Percentiles rank a stretch among this genome's conserved stretches.
phyloP scores from a whole-genome alignment of 441 rosid species.

The Gossypium lobatum region DNA sequence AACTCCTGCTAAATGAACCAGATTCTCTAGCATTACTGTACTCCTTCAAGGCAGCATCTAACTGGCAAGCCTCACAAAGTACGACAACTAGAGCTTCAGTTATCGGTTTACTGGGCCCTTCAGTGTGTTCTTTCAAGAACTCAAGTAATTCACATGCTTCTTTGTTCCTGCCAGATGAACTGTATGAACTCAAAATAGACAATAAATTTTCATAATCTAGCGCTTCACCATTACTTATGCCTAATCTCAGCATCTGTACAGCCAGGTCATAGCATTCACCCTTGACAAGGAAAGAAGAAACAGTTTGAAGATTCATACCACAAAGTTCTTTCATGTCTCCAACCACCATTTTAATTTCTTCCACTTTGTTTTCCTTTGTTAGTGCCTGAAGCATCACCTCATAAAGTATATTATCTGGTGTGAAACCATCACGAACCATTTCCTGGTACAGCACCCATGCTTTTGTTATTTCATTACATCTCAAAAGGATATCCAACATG shows the following conservation, averaged over 20 bases:
- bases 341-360: constrained; percentile 53
- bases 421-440: constrained; percentile 59
- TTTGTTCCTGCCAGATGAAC: constrained; percentile 65
- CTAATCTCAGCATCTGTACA: constrained; percentile 57
- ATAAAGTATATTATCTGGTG: constrained; percentile 52
- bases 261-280: constrained; percentile 84
- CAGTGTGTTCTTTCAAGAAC: constrained; percentile 50
- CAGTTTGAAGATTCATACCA: constrained; percentile 55
- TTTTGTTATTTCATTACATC: constrained; percentile 54
- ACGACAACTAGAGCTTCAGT: constrained; percentile 62
- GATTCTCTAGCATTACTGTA: constrained; percentile 41
- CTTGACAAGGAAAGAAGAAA: constrained; percentile 73
- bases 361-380: constrained; percentile 44
- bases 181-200: constrained; percentile 67
- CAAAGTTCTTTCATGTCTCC: constrained; percentile 66
- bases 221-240: constrained; percentile 47
- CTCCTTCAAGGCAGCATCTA: constrained; percentile 63
- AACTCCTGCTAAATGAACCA: constrained; percentile 41
- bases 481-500: constrained; percentile 73
- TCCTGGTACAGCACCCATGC: constrained; percentile 57
- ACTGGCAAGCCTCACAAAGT: constrained; percentile 63
- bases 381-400: constrained; percentile 52
- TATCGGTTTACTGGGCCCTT: constrained; percentile 43
- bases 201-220: constrained; percentile 50
- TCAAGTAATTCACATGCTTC: constrained; percentile 87